These are phyloP conservation scores for Claviceps capensis DNA, from an alignment of 2,329 filamentous ascomycete species.

Conservation along the genomic window DNA sequence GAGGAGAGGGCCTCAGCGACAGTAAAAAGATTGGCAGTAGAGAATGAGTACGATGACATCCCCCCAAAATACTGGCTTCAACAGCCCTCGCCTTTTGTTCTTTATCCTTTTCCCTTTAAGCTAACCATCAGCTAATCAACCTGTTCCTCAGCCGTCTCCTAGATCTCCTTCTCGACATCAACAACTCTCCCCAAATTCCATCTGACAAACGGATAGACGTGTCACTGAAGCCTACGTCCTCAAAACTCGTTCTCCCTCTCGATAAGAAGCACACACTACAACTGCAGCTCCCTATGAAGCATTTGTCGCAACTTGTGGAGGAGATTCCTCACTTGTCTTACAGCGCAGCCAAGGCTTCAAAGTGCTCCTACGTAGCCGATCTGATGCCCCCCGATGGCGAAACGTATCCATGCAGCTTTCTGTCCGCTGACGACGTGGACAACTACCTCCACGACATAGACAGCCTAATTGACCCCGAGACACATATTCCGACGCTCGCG, in stretches of 20 bases:
- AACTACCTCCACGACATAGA: conserved; percentile 59
- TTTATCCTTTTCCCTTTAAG: neutral
- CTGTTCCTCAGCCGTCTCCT: conserved; percentile 55
- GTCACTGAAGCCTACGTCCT: conserved; percentile 29
- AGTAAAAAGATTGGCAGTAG: conserved; percentile 70
- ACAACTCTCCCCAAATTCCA: conserved; percentile 68
- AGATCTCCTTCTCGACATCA: conserved; percentile 80
- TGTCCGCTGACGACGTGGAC: conserved; percentile 57
- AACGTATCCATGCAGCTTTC: conserved; percentile 48
- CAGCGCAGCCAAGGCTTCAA: conserved; percentile 44
- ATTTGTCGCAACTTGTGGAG: conserved; percentile 34
- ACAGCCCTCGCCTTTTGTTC: neutral
- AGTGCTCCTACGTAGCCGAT: conserved; percentile 41
- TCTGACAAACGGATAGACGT: conserved; percentile 63
- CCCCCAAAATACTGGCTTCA: neutral
- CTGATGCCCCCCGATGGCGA: conserved; percentile 36
- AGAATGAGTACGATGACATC: conserved; percentile 64
- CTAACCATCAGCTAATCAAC: neutral
- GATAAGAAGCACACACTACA: conserved; percentile 24
- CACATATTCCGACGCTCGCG: conserved; percentile 36
- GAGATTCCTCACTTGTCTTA: conserved; percentile 39
- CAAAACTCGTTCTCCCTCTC: conserved; percentile 19
- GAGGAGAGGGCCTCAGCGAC: conserved; percentile 71
- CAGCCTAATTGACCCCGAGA: conserved; percentile 28
- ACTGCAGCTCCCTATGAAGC: conserved; percentile 30